Evolutionary conservation across 208 protist genomes (phyloP).

Genomic region (Sergeia podlipaevii): DNA sequence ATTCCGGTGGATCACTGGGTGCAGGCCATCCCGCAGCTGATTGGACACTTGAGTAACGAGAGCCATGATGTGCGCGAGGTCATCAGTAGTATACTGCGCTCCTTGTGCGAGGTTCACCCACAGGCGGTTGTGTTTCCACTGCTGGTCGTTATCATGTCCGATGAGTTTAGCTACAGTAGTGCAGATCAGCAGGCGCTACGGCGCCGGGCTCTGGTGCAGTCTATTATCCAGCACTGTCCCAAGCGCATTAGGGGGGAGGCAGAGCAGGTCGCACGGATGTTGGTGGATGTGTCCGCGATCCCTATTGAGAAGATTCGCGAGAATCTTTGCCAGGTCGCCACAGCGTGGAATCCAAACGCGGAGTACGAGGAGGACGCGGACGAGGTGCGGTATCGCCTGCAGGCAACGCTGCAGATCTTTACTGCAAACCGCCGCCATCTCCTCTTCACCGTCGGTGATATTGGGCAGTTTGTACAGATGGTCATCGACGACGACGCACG

Average conservation of each 20-base stretch:
- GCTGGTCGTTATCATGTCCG: conserved; percentile 94
- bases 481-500: conserved; percentile 69
- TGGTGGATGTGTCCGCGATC: conserved; percentile 83
- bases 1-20: conserved; percentile 99
- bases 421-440: conserved; percentile 70
- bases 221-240: conserved; percentile 78
- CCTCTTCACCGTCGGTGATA: conserved; percentile 86
- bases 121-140: conserved; percentile 99
- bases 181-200: conserved; percentile 19
- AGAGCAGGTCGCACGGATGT: conserved; percentile 73
- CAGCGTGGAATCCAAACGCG: conserved; percentile 88
- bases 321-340: conserved; percentile 78
- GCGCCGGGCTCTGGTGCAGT: conserved; percentile 62
- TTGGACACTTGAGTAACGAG: conserved; percentile 96
- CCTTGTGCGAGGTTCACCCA: conserved; percentile 96
- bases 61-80: conserved; percentile 90
- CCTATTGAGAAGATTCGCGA: conserved; percentile 90
- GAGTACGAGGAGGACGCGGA: conserved; percentile 88
- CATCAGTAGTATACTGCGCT: conserved; percentile 93
- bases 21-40: conserved; percentile 99
- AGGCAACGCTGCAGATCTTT: conserved; percentile 77
- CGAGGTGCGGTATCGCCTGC: conserved; percentile 67
- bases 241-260: conserved; percentile 85
- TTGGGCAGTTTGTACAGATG: conserved; percentile 84
- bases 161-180: conserved; percentile 28